Evolutionary conservation across 768 basidiomycete genomes (phyloP), one percentile per base, ranked within the genome.

Genomic region (Hortiboletus flavorubellus): DNA sequence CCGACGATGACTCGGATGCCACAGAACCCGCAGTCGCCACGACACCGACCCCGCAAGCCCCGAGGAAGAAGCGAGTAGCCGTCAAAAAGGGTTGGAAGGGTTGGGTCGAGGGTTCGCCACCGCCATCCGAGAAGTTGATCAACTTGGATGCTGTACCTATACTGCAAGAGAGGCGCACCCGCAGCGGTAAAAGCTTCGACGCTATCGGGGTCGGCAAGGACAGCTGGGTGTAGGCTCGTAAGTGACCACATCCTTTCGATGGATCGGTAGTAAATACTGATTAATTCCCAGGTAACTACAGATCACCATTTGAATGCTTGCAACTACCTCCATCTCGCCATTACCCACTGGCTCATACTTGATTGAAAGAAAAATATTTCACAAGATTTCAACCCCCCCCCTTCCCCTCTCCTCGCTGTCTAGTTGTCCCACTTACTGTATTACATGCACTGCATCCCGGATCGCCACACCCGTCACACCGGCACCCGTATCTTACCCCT

Each of bases 11-110:
- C 57, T 78, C 79, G 16, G 65, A 76, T 26, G 53, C 78, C 30
- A 55, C 55, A 55, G 63, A 68, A 51, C 65, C 59, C 39, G 64
- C 49, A 42, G 65, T 59, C 35, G 58, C 46, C 8, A 54, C 58
- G 4, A 29, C 71, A 1, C 58, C 63, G n/a, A 58, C 68, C 18
- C 59, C 67, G 9, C 67, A 62, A 29, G 73, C 65, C n/a, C 78
- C 79, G 43, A 80, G 77, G 69, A 89, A 82, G 76, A 85, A 86
- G 61, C 74, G 79, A 42, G 78, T 85, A 21, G 74, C 80, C 0
- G 85, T 80, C 35, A 85, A 79, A 72, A 92, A 92, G 70, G 90
- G 90, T 16, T 92, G 90, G 90, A 92, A 92, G 75, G 90, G 90
- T 38, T 92, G 90, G 90, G 87, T 92, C 21, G 90, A 91, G 75